phyloP scores from a whole-genome alignment of 2,329 filamentous ascomycete genomes.

The Ophiosphaerella herpotricha region DNA sequence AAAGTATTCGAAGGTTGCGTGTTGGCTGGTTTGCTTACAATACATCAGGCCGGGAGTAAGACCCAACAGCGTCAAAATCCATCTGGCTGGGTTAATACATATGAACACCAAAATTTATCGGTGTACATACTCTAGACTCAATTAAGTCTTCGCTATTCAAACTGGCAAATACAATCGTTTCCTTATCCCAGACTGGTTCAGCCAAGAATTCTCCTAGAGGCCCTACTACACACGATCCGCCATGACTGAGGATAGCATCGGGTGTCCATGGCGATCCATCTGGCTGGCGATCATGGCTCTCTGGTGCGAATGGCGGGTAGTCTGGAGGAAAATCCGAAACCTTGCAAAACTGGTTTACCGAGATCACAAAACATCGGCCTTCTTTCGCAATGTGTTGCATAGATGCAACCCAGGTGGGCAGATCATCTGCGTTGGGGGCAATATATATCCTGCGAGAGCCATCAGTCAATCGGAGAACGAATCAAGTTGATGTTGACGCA shows the following conservation, averaged over 20 bases:
- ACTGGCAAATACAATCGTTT: constrained; percentile 48
- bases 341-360: constrained; percentile 48
- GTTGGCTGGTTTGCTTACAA: constrained; percentile 39
- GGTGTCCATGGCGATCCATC: constrained; percentile 45
- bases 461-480: background rate
- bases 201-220: constrained; percentile 47
- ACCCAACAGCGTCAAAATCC: constrained; percentile 51
- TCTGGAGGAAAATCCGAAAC: constrained; percentile 50
- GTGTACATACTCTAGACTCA: constrained; percentile 41
- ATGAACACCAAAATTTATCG: background rate
- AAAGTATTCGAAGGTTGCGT: background rate
- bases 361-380: constrained; percentile 51
- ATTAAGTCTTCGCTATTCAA: constrained; percentile 42
- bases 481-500: constrained; percentile 17
- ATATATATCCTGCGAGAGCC: constrained; percentile 28
- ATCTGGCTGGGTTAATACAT: constrained; percentile 31
- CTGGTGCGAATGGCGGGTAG: constrained; percentile 49
- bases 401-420: constrained; percentile 45
- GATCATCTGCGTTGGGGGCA: constrained; percentile 33
- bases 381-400: constrained; percentile 55
- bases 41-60: constrained; percentile 49
- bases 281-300: constrained; percentile 47
- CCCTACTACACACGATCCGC: constrained; percentile 50
- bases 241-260: constrained; percentile 48
- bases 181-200: constrained; percentile 49